phyloP scores from a whole-genome alignment of 352 stramenopile species.

The Peronosclerospora sorghi region DNA sequence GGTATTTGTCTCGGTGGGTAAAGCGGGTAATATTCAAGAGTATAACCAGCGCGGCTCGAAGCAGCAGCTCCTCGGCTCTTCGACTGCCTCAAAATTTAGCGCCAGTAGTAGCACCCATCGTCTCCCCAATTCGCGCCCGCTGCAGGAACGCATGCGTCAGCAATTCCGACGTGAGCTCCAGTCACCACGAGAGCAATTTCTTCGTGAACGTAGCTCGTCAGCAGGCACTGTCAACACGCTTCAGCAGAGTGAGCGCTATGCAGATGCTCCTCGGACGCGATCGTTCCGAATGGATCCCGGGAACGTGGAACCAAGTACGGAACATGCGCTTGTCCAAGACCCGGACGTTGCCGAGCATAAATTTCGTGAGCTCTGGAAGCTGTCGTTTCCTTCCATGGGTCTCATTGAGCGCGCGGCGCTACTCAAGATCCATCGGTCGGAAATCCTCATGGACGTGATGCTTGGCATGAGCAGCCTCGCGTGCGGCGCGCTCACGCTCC shows the following conservation, averaged over 20 bases:
- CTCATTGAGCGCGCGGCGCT: slow-evolving; percentile 49
- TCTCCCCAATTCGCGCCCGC: slow-evolving; percentile 7
- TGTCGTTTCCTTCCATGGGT: slow-evolving; percentile 66
- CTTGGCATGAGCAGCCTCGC: slow-evolving; percentile 72
- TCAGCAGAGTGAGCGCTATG: slow-evolving; percentile 15
- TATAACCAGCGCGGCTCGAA: slow-evolving; percentile 14
- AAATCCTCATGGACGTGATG: slow-evolving; percentile 67
- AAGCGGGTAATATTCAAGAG: slow-evolving; percentile 69
- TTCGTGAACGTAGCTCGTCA: slow-evolving; percentile 43
- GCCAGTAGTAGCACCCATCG: slow-evolving; percentile 11
- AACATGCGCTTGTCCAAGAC: slow-evolving; percentile 10
- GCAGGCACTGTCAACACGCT: slow-evolving; percentile 37
- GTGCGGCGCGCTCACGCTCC: slow-evolving; percentile 43
- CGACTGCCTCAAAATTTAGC: slow-evolving; percentile 3
- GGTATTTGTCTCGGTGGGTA: slow-evolving; percentile 68
- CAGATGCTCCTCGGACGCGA: slow-evolving; percentile 30
- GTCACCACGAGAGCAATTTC: slow-evolving; percentile 25
- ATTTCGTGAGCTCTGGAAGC: slow-evolving; percentile 63
- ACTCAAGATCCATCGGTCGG: slow-evolving; percentile 47
- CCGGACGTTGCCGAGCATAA: slow-evolving; percentile 27
- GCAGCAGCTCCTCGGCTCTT: slow-evolving; percentile 12
- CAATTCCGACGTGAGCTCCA: slow-evolving; percentile 17
- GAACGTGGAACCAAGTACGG: slow-evolving; percentile 10
- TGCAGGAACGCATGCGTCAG: slow-evolving; percentile 21
- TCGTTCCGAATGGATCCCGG: slow-evolving; percentile 41